These are phyloP conservation scores for Hysterangium stoloniferum DNA, from an alignment of 768 basidiomycete species.

Conservation along the genomic window DNA sequence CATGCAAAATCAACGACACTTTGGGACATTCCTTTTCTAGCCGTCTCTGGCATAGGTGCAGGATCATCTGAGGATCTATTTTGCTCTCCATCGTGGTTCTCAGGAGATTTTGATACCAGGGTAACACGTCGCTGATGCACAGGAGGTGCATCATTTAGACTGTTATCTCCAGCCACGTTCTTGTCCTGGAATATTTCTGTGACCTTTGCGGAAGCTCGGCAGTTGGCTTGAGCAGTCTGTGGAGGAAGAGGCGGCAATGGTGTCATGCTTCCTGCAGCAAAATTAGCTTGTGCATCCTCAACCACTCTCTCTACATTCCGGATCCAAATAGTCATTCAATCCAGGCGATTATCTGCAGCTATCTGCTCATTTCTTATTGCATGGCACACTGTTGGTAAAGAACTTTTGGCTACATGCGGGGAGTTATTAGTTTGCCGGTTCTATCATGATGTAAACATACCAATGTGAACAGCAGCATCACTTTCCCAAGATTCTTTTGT, in stretches of 20 bases:
- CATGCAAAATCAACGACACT: constrained; percentile 46
- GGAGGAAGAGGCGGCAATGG: constrained; percentile 55
- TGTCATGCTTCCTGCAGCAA: constrained; percentile 44
- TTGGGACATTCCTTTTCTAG: constrained; percentile 65
- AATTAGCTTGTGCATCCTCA: constrained; percentile 70
- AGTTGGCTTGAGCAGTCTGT: constrained; percentile 54
- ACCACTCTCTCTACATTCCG: constrained; percentile 80
- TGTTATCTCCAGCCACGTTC: constrained; percentile 27
- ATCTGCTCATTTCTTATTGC: constrained; percentile 45
- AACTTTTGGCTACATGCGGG: constrained; percentile 35
- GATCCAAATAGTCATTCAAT: constrained; percentile 78
- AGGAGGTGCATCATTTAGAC: constrained; percentile 25
- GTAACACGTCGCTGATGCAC: constrained; percentile 45
- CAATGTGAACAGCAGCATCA: constrained; percentile 35
- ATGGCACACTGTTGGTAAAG: constrained; percentile 46
- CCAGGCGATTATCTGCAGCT: constrained; percentile 45
- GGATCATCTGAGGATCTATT: constrained; percentile 27
- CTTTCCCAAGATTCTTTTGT: constrained; percentile 42
- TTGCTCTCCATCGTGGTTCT: constrained; percentile 22
- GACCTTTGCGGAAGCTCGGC: constrained; percentile 40
- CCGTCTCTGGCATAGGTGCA: constrained; percentile 48
- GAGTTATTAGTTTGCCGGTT: not conserved
- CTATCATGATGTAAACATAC: constrained; percentile 24
- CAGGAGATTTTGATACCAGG: constrained; percentile 57
- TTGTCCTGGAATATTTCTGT: constrained; percentile 62